Evolutionary conservation across 2,329 filamentous ascomycete species (phyloP), one percentile per base, ranked within the genome.

Genomic region (Penicillium hordei): DNA sequence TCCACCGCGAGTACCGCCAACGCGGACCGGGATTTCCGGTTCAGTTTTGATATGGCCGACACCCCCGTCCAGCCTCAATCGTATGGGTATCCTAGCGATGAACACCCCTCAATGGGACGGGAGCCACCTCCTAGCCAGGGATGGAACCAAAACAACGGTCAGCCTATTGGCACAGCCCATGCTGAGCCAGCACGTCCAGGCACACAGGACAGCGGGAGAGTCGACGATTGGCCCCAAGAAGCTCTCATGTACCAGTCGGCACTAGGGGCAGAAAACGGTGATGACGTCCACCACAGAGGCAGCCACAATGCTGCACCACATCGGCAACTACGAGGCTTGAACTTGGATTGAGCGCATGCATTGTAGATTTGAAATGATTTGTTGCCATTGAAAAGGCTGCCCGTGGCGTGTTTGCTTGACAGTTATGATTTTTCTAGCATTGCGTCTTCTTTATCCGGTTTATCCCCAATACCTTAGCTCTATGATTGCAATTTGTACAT

Each of bases 161-260:
- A 62, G 29, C 39, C 59, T 23, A 31, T 48, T 21, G 49, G 61
- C 23, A 52, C 59, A n/a, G 56, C 60, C 15, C 58, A 66, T 40
- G 58, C 66, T 29, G 60, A 60, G 15, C 54, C 54, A 42, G 23
- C 52, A 42, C 64, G 55, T 17, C 59, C 64, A 38, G 57, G 61
- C 21, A 66, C 63, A 5, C 58, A 63, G 23, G 68, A 70, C 33
- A 70, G 70, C 33, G 62, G 60, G 19, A 15, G 54, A 2, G 56
- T 65, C n/a, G 66, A 70, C 31, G 73, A 77, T 39, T 78, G 75
- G 75, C 71, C 74, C 3, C 74, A 73, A 51, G 75, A 77, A 62
- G 74, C 75, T 27, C 63, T 77, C 25, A 71, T 76, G 55, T 77
- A 77, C 60, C 73, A 76, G 51, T 70, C 67, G 8, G 61, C 65